phyloP scores from a whole-genome alignment of 2,329 filamentous ascomycete genomes.

The Alternaria dauci region DNA sequence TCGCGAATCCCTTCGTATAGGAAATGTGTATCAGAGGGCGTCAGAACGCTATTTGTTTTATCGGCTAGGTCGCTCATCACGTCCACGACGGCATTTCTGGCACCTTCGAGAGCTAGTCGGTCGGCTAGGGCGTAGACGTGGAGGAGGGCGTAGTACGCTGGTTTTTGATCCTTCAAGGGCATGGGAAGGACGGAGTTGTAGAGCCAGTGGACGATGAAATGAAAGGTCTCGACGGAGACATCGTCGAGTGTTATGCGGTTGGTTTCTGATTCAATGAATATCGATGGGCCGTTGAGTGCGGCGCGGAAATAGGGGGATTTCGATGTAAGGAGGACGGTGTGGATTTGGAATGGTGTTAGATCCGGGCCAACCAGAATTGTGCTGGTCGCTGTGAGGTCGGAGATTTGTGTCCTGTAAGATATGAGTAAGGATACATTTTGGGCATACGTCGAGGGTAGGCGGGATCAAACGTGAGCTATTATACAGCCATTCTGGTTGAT shows the following conservation, averaged over 20 bases:
- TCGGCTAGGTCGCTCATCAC: conserved; percentile 57
- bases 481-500: not conserved
- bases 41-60: conserved; percentile 59
- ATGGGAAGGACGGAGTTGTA: conserved; percentile 55
- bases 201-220: conserved; percentile 61
- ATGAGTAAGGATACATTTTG: not conserved
- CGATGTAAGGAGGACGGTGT: conserved; percentile 58
- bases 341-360: conserved; percentile 55
- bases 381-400: conserved; percentile 51
- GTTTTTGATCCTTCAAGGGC: conserved; percentile 57
- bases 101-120: conserved; percentile 56
- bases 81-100: conserved; percentile 57
- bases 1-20: conserved; percentile 57
- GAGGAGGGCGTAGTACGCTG: conserved; percentile 61
- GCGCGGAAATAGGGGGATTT: conserved; percentile 62
- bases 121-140: conserved; percentile 59
- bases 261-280: conserved; percentile 56
- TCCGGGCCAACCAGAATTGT: conserved; percentile 52
- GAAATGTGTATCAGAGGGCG: conserved; percentile 58
- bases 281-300: conserved; percentile 58
- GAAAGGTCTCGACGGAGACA: conserved; percentile 56
- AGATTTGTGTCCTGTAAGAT: conserved; percentile 49
- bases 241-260: conserved; percentile 56
- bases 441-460: not conserved
- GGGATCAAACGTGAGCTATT: not conserved